Conservation (phyloP, 805 yeast species). For the Spathaspora hagerdaliae region DNA sequence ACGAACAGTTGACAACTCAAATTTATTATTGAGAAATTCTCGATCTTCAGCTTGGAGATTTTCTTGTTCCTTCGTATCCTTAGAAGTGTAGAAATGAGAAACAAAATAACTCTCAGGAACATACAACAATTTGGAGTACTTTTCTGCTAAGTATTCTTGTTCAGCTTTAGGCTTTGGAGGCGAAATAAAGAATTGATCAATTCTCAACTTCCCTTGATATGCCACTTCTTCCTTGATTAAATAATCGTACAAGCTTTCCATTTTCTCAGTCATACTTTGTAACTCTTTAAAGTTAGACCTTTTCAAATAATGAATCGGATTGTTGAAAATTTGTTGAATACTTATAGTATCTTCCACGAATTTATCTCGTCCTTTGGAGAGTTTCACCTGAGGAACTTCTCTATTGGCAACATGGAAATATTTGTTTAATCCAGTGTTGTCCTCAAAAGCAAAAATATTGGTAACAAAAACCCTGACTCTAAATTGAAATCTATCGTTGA, state of each 20-base stretch:
- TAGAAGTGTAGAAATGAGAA: slow-evolving; percentile 19
- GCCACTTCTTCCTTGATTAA: slow-evolving; percentile 27
- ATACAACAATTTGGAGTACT: slow-evolving; percentile 17
- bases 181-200: slow-evolving; percentile 15
- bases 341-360: slow-evolving; percentile 30
- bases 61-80: slow-evolving; percentile 14
- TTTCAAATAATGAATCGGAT: slow-evolving; percentile 31
- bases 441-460: slow-evolving; percentile 33
- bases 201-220: slow-evolving; percentile 12
- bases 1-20: slow-evolving; percentile 15
- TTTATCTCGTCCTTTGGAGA: slow-evolving; percentile 13
- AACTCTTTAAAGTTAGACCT: slow-evolving; percentile 17
- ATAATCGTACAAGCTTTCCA: slow-evolving; percentile 23
- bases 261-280: slow-evolving; percentile 16
- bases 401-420: slow-evolving; percentile 30
- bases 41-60: slow-evolving; percentile 19
- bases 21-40: slow-evolving; percentile 17
- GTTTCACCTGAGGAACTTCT: slow-evolving; percentile 17
- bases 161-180: slow-evolving; percentile 14
- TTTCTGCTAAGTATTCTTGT: slow-evolving; percentile 11
- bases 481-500: slow-evolving; percentile 34
- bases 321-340: slow-evolving; percentile 27
- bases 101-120: slow-evolving; percentile 37
- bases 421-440: slow-evolving; percentile 43
- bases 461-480: slow-evolving; percentile 33